Percentiles rank a stretch among this genome's conserved stretches.
phyloP scores from a whole-genome alignment of 768 basidiomycete genomes.

The Trametes sanguinea region DNA sequence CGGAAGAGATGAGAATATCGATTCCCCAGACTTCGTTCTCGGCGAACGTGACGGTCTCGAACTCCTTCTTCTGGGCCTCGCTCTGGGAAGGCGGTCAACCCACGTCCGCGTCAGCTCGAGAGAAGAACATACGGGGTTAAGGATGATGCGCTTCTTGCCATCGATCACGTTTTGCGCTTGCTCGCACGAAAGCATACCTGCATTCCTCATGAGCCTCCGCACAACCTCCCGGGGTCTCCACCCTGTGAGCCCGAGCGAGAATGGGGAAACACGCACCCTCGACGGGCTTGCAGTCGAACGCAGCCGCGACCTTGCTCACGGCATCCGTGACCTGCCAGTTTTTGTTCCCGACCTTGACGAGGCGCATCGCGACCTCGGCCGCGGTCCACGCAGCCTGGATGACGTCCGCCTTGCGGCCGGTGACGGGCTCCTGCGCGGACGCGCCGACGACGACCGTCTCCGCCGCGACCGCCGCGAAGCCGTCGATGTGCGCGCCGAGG shows the following conservation, averaged over 20 bases:
- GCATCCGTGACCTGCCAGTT: conserved; percentile 95
- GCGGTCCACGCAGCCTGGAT: conserved; percentile 93
- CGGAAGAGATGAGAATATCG: conserved; percentile 85
- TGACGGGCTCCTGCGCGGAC: conserved; percentile 69
- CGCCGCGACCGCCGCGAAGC: conserved; percentile 90
- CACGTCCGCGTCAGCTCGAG: background rate
- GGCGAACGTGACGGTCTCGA: conserved; percentile 81
- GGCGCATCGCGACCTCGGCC: conserved; percentile 88
- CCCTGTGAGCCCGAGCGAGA: background rate
- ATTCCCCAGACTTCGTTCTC: conserved; percentile 96
- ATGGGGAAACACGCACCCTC: conserved; percentile 61
- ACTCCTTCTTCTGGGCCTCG: conserved; percentile 81
- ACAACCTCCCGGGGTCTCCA: too few relatives aligned
- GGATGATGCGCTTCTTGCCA: conserved; percentile 92
- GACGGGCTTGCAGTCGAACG: conserved; percentile 88
- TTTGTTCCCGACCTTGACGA: conserved; percentile 89
- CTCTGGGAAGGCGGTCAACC: conserved; percentile 32
- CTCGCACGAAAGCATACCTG: conserved; percentile 94
- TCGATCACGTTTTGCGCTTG: conserved; percentile 94
- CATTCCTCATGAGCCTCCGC: conserved; percentile 1
- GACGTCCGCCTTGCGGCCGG: conserved; percentile 86
- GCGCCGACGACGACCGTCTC: conserved; percentile 93
- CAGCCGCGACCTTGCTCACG: conserved; percentile 68
- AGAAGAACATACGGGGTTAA: conserved; percentile 59
- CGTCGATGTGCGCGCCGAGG: conserved; percentile 97